A percentile compares a stretch with the other conserved stretches of the same genome.
phyloP scores from a whole-genome alignment of 2,329 filamentous ascomycete genomes.

The Epichloe festucae region DNA sequence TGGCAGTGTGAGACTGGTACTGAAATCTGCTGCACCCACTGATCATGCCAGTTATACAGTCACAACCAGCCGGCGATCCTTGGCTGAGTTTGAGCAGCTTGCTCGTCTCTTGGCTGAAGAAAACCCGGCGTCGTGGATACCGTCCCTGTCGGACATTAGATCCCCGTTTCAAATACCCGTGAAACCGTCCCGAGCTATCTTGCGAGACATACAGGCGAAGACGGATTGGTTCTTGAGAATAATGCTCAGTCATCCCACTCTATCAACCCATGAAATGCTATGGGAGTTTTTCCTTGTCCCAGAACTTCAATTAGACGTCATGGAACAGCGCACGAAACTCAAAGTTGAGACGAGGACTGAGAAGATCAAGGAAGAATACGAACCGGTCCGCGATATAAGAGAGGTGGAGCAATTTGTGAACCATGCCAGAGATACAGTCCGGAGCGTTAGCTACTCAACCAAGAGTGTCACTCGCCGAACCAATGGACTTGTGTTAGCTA shows the following conservation, averaged over 20 bases:
- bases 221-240: slow-evolving; percentile 83
- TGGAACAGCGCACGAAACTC: slow-evolving; percentile 73
- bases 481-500: slow-evolving; percentile 56
- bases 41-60: slow-evolving; percentile 75
- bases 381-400: slow-evolving; percentile 67
- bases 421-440: slow-evolving; percentile 80
- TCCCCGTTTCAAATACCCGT: slow-evolving; percentile 90
- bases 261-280: slow-evolving; percentile 88
- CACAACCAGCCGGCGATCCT: slow-evolving; percentile 80
- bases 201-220: slow-evolving; percentile 76
- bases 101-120: slow-evolving; percentile 73
- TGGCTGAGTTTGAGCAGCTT: slow-evolving; percentile 84
- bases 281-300: slow-evolving; percentile 99
- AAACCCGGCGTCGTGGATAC: slow-evolving; percentile 92
- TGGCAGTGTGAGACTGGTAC: slow-evolving; percentile 77
- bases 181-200: slow-evolving; percentile 72
- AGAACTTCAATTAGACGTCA: slow-evolving; percentile 79
- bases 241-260: slow-evolving; percentile 78
- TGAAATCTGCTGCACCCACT: slow-evolving; percentile 88
- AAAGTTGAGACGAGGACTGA: slow-evolving; percentile 77
- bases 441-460: slow-evolving; percentile 70
- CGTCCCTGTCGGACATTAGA: slow-evolving; percentile 60
- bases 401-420: slow-evolving; percentile 91
- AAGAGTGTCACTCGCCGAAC: slow-evolving; percentile 70
- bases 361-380: slow-evolving; percentile 77